Base-by-base conservation (phyloP, 2,329 filamentous ascomycete species). In the Graphilbum fragrans region DNA sequence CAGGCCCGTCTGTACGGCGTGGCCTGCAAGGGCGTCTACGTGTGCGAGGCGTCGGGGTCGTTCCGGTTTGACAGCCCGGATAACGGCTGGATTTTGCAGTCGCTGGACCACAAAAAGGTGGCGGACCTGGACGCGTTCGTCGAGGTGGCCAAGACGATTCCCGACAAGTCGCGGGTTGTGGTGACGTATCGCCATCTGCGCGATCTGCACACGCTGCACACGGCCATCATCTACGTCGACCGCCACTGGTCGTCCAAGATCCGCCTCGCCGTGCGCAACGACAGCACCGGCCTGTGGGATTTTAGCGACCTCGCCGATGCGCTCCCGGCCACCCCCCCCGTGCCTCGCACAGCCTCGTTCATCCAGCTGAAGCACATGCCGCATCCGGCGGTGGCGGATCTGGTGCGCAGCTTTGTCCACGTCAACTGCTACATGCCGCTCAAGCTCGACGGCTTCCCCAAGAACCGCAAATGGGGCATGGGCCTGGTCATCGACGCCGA, bases 401-500 rank as follows among this genome's bases (percentile, higher is more conserved):
- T 98, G 47, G 85, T 98, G 32, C 81, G 85, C 50, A 95, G 88
- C 56, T 96, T 98, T 57, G 90, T 98, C 21, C 82, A 92, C 32
- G 83, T 98, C 42, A 82, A 85, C 49, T 94, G 88, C 53, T 84
- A 81, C 20, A 90, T 98, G 81, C 92, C 92, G 0, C 67, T 98
- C 47, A 96, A 96, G 67, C 73, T 98, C 10, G 92, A 98, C 58
- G 92, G 92, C n/a, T 98, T 94, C 58, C 93, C 92, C 6, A 86
- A 92, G 59, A 86, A 92, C 50, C 75, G 87, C 38, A 92, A 94
- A 63, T 92, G 87, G 65, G 92, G 92, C 1, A 95, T 94, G 70
- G 92, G 92, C 32, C 67, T 98, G 31, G 90, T 98, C n/a, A 85
- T 98, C 47, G 92, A 98, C 61, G 92, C 93, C 1, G 86, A 93